These are phyloP conservation scores for Paraconiothyrium brasiliense DNA, from an alignment of 2,329 filamentous ascomycete genomes.

Conservation along the genomic window DNA sequence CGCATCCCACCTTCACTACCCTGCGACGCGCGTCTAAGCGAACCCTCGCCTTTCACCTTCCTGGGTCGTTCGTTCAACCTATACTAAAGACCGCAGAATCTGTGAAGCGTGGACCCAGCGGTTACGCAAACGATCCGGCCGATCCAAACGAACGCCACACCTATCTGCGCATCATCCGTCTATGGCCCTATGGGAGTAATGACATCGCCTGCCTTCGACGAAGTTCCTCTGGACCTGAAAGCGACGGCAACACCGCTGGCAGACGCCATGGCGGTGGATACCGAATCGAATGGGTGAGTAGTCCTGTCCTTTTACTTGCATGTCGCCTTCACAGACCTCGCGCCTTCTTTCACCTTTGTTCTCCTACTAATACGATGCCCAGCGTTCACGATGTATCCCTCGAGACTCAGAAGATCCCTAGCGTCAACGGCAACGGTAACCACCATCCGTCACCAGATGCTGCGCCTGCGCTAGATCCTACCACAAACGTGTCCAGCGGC, in stretches of 20 bases:
- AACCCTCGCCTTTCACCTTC: not conserved
- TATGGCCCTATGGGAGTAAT: slow-evolving; percentile 54
- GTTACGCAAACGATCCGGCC: slow-evolving; percentile 26
- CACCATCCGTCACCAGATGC: slow-evolving; percentile 32
- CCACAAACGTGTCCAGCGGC: slow-evolving; percentile 53
- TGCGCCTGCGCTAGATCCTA: slow-evolving; percentile 48
- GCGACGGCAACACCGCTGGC: slow-evolving; percentile 56
- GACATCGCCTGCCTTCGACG: slow-evolving; percentile 49
- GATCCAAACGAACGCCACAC: slow-evolving; percentile 21
- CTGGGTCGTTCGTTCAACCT: slow-evolving; percentile 11
- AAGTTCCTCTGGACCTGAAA: slow-evolving; percentile 60
- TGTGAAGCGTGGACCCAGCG: slow-evolving; percentile 14
- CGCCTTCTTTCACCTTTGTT: slow-evolving; percentile 24
- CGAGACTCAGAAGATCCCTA: slow-evolving; percentile 32
- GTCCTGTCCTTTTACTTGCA: slow-evolving; percentile 18
- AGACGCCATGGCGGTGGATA: slow-evolving; percentile 63
- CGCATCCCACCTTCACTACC: slow-evolving; percentile 7
- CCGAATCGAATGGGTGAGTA: slow-evolving; percentile 69
- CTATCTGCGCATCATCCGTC: slow-evolving; percentile 29
- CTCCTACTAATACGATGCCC: slow-evolving; percentile 23
- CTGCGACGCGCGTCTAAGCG: slow-evolving; percentile 5
- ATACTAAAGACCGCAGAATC: not conserved
- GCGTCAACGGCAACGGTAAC: slow-evolving; percentile 40
- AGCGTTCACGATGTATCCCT: slow-evolving; percentile 48
- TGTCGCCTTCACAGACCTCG: not conserved